Percentiles rank a stretch among this genome's conserved stretches.
These are phyloP conservation scores for Camelina neglecta DNA, from an alignment of 345 rosid species.

Conservation along the genomic window DNA sequence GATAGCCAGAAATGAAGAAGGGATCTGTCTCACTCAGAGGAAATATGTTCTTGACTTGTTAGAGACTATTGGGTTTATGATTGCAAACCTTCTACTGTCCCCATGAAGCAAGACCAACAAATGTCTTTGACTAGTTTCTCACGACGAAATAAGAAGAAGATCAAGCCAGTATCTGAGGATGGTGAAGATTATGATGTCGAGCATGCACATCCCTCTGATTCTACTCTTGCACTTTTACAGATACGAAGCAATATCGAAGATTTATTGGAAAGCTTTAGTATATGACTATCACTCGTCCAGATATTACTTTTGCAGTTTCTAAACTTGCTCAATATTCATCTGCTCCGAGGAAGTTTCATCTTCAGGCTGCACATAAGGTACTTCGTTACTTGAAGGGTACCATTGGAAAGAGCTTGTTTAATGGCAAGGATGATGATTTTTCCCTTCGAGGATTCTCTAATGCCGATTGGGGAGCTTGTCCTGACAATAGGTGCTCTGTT, in stretches of 20 bases:
- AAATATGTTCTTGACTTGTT: not conserved
- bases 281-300: not conserved
- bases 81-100: not conserved
- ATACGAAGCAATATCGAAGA: no score
- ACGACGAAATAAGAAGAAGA: not conserved
- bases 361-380: not conserved
- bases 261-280: not conserved
- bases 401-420: not conserved
- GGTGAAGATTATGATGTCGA: rapidly evolving
- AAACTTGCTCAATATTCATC: not conserved
- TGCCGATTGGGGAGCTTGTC: not conserved
- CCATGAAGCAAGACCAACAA: not conserved
- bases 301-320: not conserved
- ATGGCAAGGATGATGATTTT: not conserved
- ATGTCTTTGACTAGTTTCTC: no score
- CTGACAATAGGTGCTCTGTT: rapidly evolving
- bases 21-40: no score
- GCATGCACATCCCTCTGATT: no score
- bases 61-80: not conserved
- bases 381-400: not conserved
- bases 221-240: no score
- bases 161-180: no score
- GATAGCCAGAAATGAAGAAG: no score
- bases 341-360: not conserved
- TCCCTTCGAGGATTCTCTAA: not conserved